A percentile compares a stretch with the other conserved stretches of the same genome.
Conservation (phyloP, 2,329 filamentous ascomycete genomes). For the Fusarium citri region DNA sequence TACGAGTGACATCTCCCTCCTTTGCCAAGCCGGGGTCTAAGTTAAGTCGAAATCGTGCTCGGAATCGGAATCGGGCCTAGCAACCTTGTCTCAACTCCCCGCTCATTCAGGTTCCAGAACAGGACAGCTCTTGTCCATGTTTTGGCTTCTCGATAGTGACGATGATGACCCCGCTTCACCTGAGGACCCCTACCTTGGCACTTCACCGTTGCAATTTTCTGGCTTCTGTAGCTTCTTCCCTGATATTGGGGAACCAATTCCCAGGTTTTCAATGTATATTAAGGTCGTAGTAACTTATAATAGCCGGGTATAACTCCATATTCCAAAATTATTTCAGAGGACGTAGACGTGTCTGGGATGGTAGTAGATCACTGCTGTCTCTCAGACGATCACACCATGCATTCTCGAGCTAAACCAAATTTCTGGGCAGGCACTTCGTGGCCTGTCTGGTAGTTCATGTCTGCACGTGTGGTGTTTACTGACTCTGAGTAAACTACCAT, state of each 20-base stretch:
- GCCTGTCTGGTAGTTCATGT: conserved; percentile 21
- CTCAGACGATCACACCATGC: conserved; percentile 28
- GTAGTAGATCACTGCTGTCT: conserved; percentile 8
- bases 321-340: conserved; percentile 8
- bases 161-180: conserved; percentile 30
- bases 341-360: neutral
- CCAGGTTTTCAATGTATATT: conserved; percentile 34
- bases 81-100: conserved; percentile 34
- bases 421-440: conserved; percentile 13
- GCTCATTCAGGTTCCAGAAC: conserved; percentile 25
- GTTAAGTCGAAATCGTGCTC: conserved; percentile 16
- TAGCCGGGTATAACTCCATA: conserved; percentile 20
- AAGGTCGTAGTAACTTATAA: conserved; percentile 28
- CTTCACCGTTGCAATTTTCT: conserved; percentile 12
- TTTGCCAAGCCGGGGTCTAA: conserved; percentile 37
- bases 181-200: conserved; percentile 32
- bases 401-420: conserved; percentile 13
- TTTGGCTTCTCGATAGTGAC: conserved; percentile 1
- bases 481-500: conserved; percentile 10
- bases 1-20: conserved; percentile 27
- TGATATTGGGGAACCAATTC: conserved; percentile 22
- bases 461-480: conserved; percentile 29
- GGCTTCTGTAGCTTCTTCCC: conserved; percentile 25
- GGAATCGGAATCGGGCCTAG: conserved; percentile 31
- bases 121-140: conserved; percentile 20